Evolutionary conservation across 164 flowering plant genomes (phyloP).

Genomic region (Protea cynaroides): DNA sequence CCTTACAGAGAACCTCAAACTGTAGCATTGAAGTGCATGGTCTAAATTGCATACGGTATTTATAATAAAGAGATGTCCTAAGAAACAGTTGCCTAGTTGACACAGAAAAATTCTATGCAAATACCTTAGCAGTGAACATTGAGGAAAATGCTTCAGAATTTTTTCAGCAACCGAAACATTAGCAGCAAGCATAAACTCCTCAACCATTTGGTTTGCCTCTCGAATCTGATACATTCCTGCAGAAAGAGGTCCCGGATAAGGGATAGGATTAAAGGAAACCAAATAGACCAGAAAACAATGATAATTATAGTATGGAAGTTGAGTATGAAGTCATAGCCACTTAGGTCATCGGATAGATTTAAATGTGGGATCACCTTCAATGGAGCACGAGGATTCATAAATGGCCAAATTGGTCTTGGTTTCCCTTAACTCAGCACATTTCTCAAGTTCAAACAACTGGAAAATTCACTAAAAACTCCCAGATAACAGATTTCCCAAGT

Average conservation of each 20-base stretch:
- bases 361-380: too few relatives aligned
- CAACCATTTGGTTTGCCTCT: slow-evolving; percentile 99
- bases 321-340: too few relatives aligned
- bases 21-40: background rate
- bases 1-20: background rate
- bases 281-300: too few relatives aligned
- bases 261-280: background rate
- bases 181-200: slow-evolving; percentile 99
- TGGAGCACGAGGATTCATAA: too few relatives aligned
- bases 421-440: too few relatives aligned
- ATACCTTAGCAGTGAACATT: slow-evolving; percentile 76
- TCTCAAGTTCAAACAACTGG: too few relatives aligned
- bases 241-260: slow-evolving; percentile 7
- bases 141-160: slow-evolving; percentile 68
- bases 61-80: background rate
- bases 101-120: background rate
- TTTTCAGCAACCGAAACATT: slow-evolving; percentile 95
- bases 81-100: background rate
- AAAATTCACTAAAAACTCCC: too few relatives aligned
- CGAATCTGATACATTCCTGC: slow-evolving; percentile 98
- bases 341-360: too few relatives aligned
- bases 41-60: background rate
- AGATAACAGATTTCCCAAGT: too few relatives aligned
- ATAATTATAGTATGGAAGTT: too few relatives aligned
- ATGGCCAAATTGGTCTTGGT: too few relatives aligned